These are phyloP conservation scores for Pleurotus platypus DNA, from an alignment of 768 basidiomycete species.

Conservation along the genomic window DNA sequence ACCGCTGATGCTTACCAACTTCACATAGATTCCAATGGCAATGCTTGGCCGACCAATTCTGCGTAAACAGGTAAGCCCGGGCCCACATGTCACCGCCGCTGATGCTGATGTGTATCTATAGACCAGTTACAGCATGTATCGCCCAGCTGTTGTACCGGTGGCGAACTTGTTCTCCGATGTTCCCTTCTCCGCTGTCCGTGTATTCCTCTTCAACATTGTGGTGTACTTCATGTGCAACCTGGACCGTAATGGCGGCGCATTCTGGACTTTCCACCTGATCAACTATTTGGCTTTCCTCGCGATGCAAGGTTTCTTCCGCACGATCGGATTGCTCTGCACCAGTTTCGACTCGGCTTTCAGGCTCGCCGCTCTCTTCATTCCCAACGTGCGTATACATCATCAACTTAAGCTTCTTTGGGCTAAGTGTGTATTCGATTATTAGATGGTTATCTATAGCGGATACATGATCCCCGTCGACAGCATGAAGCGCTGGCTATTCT, in stretches of 20 bases:
- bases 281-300: conserved; percentile 60
- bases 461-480: conserved; percentile 58
- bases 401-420: too few species aligned
- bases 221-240: conserved; percentile 68
- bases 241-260: conserved; percentile 36
- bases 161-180: conserved; percentile 68
- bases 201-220: conserved; percentile 60
- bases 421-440: too few species aligned
- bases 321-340: conserved; percentile 52
- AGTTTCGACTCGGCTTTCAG: conserved; percentile 44
- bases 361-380: conserved; percentile 65
- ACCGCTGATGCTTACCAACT: conserved; percentile 34
- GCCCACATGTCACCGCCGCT: neutral
- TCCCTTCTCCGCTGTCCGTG: conserved; percentile 59
- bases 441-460: conserved; percentile 49
- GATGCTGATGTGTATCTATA: conserved; percentile 15
- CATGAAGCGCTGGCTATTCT: conserved; percentile 84
- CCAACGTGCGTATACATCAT: conserved; percentile 40
- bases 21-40: conserved; percentile 62
- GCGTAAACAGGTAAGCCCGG: conserved; percentile 48
- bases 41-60: conserved; percentile 80
- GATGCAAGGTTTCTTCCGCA: conserved; percentile 86
- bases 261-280: conserved; percentile 62
- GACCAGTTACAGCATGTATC: conserved; percentile 62
- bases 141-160: conserved; percentile 59